Evolutionary conservation across 306 rosid species (phyloP), one percentile per base, ranked within the genome.

Genomic region (Senna tora): DNA sequence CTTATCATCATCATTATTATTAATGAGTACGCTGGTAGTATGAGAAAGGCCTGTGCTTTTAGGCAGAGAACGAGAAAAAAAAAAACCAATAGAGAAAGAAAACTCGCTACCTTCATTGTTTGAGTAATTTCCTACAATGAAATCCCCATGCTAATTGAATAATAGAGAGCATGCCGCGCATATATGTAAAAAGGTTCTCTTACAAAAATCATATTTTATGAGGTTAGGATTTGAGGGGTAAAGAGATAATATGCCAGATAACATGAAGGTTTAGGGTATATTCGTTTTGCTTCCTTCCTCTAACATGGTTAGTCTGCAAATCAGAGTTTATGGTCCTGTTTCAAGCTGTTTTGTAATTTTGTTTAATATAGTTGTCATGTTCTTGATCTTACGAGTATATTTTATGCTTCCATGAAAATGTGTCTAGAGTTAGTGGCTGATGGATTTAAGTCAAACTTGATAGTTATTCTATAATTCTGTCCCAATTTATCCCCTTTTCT

Each of bases 91-190:
- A n/a, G n/a, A n/a, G n/a, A n/a, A 42, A 41, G 39, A 6, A n/a
- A 15, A 64, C 36, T 13, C 13, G 60, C 41, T 34, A 15, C 25
- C 30, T 57, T 46, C 59, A 75, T 14, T 45, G 19, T 32, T 42
- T 75, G 49, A 75, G 42, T 41, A 17, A 43, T 53, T 28, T 67
- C 61, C 20, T 43, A 52, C 54, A 55, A 53, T 21, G 32, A 39
- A 9, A 50, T 28, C 51, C 50, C 22, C 39, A 65, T 5, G 67
- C 22, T 28, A 74, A 74, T 12, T 52, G 30, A 45, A 45, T n/a
- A 43, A 16, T 45, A 25, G 15, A 41, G 51, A 25, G 60, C 71
- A 62, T 25, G 71, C 36, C 28, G 38, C 32, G 41, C 33, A 34
- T 20, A 19, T 51, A 4, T 51, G 17, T 36, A 19, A 49, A 49